Conservation (phyloP, 345 rosid species). For the Orychophragmus violaceus region DNA sequence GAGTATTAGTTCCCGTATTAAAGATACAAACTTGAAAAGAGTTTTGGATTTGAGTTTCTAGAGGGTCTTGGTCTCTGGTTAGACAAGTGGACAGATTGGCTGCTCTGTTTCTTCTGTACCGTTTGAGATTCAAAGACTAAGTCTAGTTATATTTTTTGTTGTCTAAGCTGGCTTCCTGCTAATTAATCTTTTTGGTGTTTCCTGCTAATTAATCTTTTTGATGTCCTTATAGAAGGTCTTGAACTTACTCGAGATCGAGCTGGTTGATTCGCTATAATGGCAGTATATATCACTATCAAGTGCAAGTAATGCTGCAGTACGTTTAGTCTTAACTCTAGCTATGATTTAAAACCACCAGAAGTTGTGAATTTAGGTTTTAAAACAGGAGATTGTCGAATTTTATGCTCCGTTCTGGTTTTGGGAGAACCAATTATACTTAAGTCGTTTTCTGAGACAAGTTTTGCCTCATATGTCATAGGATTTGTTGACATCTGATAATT, state of each 20-base stretch:
- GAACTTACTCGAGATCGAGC: neutral
- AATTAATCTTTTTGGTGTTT: no score
- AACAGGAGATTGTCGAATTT: neutral
- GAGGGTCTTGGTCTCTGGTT: neutral
- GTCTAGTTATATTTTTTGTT: neutral
- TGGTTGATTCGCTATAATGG: neutral
- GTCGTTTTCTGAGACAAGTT: neutral
- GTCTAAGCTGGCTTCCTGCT: no score
- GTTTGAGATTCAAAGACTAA: neutral
- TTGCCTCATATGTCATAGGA: neutral
- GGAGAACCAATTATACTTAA: neutral
- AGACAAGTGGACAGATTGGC: neutral
- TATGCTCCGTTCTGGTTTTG: no score
- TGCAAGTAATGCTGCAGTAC: no score
- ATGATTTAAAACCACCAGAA: neutral
- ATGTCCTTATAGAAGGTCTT: neutral
- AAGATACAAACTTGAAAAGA: neutral
- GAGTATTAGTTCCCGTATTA: neutral
- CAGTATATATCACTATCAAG: neutral
- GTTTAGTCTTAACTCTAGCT: neutral
- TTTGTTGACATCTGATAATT: neutral
- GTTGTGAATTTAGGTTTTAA: neutral
- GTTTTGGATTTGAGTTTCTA: neutral
- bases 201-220: neutral
- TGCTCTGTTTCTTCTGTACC: neutral